Percentiles rank a stretch among this genome's conserved stretches.
Conservation (phyloP, 495 filamentous ascomycete species). For the Penicillium steckii region DNA sequence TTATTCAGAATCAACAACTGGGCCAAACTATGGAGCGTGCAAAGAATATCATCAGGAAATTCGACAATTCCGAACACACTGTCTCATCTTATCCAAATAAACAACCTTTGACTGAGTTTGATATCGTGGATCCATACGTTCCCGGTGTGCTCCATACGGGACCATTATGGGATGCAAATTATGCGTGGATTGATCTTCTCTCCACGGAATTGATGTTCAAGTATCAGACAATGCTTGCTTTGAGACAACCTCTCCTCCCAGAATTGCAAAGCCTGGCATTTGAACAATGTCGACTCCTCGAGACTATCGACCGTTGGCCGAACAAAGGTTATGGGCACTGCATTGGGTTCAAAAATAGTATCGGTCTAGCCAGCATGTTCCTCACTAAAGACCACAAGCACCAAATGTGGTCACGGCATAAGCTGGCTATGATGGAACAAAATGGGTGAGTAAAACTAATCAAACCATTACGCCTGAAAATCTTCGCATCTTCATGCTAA, state of each 20-base stretch:
- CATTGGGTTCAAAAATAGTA: constrained; percentile 70
- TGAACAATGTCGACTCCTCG: constrained; percentile 71
- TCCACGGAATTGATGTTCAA: constrained; percentile 77
- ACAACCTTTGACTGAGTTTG: constrained; percentile 52
- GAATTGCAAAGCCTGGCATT: constrained; percentile 62
- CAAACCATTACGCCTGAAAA: neutral
- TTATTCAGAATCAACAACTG: constrained; percentile 57
- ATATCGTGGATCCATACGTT: constrained; percentile 71
- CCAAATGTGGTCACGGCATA: constrained; percentile 79
- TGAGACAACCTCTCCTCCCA: constrained; percentile 47
- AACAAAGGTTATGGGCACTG: constrained; percentile 65
- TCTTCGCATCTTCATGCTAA: constrained; percentile 10
- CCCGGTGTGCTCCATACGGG: constrained; percentile 65
- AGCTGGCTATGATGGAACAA: constrained; percentile 74
- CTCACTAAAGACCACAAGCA: constrained; percentile 69
- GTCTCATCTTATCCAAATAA: constrained; percentile 57
- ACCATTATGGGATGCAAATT: constrained; percentile 70
- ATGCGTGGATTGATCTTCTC: constrained; percentile 73
- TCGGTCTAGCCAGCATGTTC: constrained; percentile 76
- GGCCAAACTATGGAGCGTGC: constrained; percentile 52
- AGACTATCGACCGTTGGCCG: constrained; percentile 72
- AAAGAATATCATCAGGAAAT: constrained; percentile 56
- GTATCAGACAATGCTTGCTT: constrained; percentile 60
- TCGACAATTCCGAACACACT: constrained; percentile 56
- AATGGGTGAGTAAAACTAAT: constrained; percentile 68